These are phyloP conservation scores for Puccinia polysora DNA, from an alignment of 1,284 basidiomycete species.

Conservation along the genomic window DNA sequence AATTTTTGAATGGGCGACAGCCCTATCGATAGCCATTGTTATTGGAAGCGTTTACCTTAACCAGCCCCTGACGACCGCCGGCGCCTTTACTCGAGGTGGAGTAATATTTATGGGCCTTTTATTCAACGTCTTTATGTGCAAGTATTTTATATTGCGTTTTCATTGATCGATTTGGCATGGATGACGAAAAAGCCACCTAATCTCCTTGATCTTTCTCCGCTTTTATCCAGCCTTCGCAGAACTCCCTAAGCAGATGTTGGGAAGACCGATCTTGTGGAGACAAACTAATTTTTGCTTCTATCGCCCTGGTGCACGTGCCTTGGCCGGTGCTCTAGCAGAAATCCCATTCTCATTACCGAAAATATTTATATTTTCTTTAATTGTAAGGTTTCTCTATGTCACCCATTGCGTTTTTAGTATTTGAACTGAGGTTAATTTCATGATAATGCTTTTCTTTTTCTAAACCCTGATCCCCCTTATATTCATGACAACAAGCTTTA, in stretches of 20 bases:
- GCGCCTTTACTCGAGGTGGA: slow-evolving; percentile 80
- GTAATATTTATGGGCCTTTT: slow-evolving; percentile 63
- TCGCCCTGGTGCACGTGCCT: slow-evolving; percentile 66
- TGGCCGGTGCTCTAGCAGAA: slow-evolving; percentile 60
- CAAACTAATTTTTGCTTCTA: slow-evolving; percentile 71
- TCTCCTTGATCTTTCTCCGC: slow-evolving; percentile 43
- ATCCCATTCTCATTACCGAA: slow-evolving; percentile 55
- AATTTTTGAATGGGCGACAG: slow-evolving; percentile 48
- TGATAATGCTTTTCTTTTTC: background rate
- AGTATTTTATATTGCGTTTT: background rate
- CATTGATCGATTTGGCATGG: background rate
- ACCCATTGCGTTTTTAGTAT: too few species aligned
- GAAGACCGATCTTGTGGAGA: slow-evolving; percentile 64
- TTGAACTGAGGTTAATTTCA: background rate
- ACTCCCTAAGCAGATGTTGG: slow-evolving; percentile 54
- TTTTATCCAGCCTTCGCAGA: slow-evolving; percentile 63
- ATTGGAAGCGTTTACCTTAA: slow-evolving; percentile 62
- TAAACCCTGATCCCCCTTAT: background rate
- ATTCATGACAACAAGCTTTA: slow-evolving; percentile 46
- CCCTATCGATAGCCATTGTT: slow-evolving; percentile 63
- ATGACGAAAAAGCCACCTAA: background rate
- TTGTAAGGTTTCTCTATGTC: slow-evolving; percentile 25
- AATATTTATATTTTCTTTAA: slow-evolving; percentile 36
- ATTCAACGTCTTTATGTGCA: slow-evolving; percentile 48
- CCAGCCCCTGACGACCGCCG: slow-evolving; percentile 66